phyloP scores from a whole-genome alignment of 306 rosid genomes.

The Sicyos baderoa region DNA sequence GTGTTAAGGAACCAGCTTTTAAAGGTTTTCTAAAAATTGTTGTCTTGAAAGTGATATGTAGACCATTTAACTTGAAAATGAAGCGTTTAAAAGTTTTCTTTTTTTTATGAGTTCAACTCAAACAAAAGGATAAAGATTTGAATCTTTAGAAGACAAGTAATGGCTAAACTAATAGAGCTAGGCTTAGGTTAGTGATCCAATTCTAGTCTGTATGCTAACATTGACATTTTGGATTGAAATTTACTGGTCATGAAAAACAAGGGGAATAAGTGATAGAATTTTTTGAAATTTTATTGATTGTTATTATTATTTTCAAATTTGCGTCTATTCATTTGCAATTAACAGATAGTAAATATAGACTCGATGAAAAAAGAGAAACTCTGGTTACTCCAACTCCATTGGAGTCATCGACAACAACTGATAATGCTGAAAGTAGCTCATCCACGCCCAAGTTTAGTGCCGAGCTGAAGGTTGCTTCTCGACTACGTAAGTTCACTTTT shows the following conservation, averaged over 20 bases:
- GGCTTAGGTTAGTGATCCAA: not conserved
- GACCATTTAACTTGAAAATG: not conserved
- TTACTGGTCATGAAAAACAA: not conserved
- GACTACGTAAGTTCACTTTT: constrained; percentile 84
- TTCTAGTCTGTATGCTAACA: not conserved
- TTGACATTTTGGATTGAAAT: constrained; percentile 1
- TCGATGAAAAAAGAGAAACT: constrained; percentile 47
- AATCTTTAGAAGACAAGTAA: no score
- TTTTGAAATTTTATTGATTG: not conserved
- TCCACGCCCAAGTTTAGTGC: constrained; percentile 76
- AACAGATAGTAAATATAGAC: constrained; percentile 43
- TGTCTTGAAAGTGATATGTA: not conserved
- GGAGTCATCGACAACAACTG: constrained; percentile 56
- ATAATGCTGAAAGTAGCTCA: constrained; percentile 58
- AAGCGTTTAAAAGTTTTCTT: not conserved
- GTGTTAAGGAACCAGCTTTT: no score
- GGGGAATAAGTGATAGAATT: not conserved
- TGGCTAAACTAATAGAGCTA: not conserved
- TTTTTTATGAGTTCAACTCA: not conserved
- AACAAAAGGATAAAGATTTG: not conserved
- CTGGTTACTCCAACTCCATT: constrained; percentile 34
- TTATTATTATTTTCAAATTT: not conserved
- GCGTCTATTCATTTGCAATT: constrained; percentile 19
- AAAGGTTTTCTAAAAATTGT: not conserved
- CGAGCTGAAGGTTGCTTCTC: constrained; percentile 82